Evolutionary conservation across 805 yeast genomes (phyloP).

Genomic region (Kodamaea leandrae): DNA sequence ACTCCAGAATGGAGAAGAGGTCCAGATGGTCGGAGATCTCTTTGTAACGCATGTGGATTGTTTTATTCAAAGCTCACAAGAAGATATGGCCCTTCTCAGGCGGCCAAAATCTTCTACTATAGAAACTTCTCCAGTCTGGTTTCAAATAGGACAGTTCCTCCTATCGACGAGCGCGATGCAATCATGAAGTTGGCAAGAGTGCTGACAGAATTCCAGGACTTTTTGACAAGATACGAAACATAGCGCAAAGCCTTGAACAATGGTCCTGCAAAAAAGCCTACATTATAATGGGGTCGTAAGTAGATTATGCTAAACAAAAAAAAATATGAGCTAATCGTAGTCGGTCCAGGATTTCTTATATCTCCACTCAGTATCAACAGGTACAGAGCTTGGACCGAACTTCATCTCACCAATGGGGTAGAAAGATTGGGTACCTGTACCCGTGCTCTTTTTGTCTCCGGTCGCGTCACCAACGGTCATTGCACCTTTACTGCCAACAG

Average conservation of each 20-base stretch:
- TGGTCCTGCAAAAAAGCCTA: background rate
- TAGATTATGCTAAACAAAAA: slow-evolving; percentile 1
- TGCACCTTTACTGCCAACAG: background rate
- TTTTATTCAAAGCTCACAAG: slow-evolving; percentile 62
- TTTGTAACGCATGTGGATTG: slow-evolving; percentile 92
- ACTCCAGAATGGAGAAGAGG: slow-evolving; percentile 96
- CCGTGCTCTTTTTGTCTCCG: slow-evolving; percentile 3
- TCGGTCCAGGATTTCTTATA: slow-evolving; percentile 29
- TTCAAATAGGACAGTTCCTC: slow-evolving; percentile 13
- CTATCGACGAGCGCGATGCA: slow-evolving; percentile 3
- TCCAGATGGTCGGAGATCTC: slow-evolving; percentile 74
- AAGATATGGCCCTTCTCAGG: slow-evolving; percentile 43
- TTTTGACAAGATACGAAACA: background rate
- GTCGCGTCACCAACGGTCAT: background rate
- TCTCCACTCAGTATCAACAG: slow-evolving; percentile 24
- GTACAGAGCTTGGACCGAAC: slow-evolving; percentile 23
- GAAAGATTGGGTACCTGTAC: slow-evolving; percentile 9
- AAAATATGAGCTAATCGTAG: slow-evolving; percentile 17
- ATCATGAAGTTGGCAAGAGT: slow-evolving; percentile 1
- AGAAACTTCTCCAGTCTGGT: slow-evolving; percentile 5
- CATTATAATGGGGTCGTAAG: background rate
- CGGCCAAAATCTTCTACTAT: slow-evolving; percentile 23
- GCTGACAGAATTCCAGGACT: background rate
- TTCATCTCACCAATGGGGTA: slow-evolving; percentile 10
- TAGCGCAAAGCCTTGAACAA: too few species aligned